A percentile compares a stretch with the other conserved stretches of the same genome.
These are phyloP conservation scores for Oryza rufipogon DNA, from an alignment of 176 grass and related monocot genomes.

Conservation along the genomic window DNA sequence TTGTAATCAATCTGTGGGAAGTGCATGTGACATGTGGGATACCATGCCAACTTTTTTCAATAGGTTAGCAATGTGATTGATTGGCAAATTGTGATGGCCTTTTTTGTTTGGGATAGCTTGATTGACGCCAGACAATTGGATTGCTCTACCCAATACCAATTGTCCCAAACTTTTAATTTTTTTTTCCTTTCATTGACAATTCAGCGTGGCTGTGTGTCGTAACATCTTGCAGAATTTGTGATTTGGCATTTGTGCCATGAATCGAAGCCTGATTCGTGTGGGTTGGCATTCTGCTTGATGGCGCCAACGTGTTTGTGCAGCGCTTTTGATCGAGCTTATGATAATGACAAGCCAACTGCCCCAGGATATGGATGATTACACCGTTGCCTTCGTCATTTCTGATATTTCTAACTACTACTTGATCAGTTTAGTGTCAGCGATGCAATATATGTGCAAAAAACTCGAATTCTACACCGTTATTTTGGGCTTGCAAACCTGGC, in stretches of 20 bases:
- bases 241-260: slow-evolving; percentile 21
- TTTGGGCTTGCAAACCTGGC: slow-evolving; percentile 1
- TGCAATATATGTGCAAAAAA: slow-evolving; percentile 2
- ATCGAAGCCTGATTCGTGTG: neutral
- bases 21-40: slow-evolving; percentile 33
- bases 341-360: slow-evolving; percentile 30
- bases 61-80: slow-evolving; percentile 17
- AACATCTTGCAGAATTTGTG: neutral
- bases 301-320: neutral
- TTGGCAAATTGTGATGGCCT: neutral
- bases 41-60: slow-evolving; percentile 27
- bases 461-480: neutral
- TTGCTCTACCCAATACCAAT: slow-evolving; percentile 5
- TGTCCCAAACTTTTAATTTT: neutral
- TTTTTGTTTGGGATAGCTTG: slow-evolving; percentile 11
- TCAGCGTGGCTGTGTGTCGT: slow-evolving; percentile 4
- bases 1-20: slow-evolving; percentile 11
- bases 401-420: neutral
- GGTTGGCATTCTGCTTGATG: neutral
- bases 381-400: neutral
- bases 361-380: slow-evolving; percentile 7
- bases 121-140: slow-evolving; percentile 20
- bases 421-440: neutral
- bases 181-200: neutral
- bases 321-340: slow-evolving; percentile 29